These are phyloP conservation scores for Oryza officinalis DNA, from an alignment of 176 grass and related monocot genomes.

Conservation along the genomic window DNA sequence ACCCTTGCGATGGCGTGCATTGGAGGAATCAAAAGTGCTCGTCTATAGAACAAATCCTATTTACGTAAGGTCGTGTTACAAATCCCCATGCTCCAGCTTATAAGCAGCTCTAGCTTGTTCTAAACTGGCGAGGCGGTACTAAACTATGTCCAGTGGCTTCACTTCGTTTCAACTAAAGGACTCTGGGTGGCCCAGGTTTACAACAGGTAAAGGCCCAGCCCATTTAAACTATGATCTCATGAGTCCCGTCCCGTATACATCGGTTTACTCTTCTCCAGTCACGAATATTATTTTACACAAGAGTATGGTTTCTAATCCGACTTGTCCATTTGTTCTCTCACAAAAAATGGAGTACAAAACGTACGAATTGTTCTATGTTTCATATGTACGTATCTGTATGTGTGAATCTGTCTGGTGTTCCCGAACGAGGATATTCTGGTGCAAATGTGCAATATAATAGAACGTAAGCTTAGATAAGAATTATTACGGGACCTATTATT, in stretches of 20 bases:
- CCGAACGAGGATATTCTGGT: neutral
- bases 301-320: too few species aligned
- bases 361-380: too few species aligned
- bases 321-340: too few species aligned
- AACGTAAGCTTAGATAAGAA: neutral
- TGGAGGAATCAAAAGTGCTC: neutral
- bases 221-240: neutral
- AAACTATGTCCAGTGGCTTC: neutral
- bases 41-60: constrained; percentile 31
- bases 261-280: too few species aligned
- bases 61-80: neutral
- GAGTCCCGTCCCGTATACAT: too few species aligned
- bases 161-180: accelerated
- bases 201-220: neutral
- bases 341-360: too few species aligned
- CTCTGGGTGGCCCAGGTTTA: neutral
- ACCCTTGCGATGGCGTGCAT: too few species aligned
- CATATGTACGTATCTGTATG: too few species aligned
- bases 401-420: neutral
- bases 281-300: too few species aligned
- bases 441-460: neutral
- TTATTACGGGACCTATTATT: constrained; percentile 14
- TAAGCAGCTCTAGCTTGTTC: neutral
- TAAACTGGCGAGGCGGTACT: neutral
- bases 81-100: neutral